Percentiles rank a stretch among this genome's conserved stretches.
These are phyloP conservation scores for Rubia yunnanensis DNA, from an alignment of 257 asterid species.

Conservation along the genomic window DNA sequence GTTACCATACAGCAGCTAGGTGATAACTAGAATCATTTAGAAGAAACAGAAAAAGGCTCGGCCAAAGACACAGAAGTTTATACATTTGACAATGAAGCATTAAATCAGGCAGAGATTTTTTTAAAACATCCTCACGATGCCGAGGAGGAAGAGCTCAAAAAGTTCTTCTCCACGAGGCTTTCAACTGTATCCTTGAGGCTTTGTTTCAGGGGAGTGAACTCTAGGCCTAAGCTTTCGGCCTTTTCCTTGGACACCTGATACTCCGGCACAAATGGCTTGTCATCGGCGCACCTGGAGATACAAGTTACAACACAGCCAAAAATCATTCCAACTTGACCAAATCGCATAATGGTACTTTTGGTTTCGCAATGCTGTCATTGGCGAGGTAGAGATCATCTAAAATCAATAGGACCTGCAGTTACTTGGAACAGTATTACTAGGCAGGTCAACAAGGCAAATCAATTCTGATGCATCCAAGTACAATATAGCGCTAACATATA, in stretches of 20 bases:
- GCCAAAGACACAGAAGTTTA: not conserved
- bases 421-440: not conserved
- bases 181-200: constrained; percentile 63
- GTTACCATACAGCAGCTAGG: not conserved
- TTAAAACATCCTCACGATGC: constrained; percentile 17
- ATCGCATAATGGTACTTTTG: not conserved
- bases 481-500: not conserved
- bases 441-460: not conserved
- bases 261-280: constrained; percentile 43
- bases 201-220: constrained; percentile 51
- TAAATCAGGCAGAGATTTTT: not conserved
- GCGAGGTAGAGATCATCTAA: not conserved
- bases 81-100: not conserved
- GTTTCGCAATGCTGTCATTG: not conserved
- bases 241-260: constrained; percentile 59
- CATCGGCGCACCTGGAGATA: constrained; percentile 55
- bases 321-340: not conserved
- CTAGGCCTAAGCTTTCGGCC: constrained; percentile 51
- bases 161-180: constrained; percentile 57
- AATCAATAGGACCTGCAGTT: not conserved
- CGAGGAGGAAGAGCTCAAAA: constrained; percentile 23
- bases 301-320: not conserved
- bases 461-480: not conserved
- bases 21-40: not conserved
- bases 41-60: not conserved